Conservation (phyloP, 148 eudicot genomes). For the Drosera capensis region DNA sequence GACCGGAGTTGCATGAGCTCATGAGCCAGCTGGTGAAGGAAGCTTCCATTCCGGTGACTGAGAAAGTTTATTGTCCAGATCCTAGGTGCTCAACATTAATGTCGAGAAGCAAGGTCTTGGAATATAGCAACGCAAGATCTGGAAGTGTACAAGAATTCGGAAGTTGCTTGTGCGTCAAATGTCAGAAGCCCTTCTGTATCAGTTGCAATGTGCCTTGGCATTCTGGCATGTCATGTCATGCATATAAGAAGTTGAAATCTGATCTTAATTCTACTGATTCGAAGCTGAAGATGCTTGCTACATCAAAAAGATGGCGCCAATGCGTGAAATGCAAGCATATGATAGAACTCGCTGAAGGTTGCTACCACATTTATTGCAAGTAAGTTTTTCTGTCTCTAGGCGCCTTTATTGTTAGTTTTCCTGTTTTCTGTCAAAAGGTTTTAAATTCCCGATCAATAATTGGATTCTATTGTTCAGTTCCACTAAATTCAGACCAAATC, state of each 20-base stretch:
- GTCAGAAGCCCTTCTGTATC: conserved; percentile 37
- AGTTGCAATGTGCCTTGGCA: conserved; percentile 81
- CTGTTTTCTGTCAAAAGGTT: too few species aligned
- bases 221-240: conserved; percentile 21
- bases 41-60: conserved; percentile 57
- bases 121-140: conserved; percentile 14
- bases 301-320: conserved; percentile 56
- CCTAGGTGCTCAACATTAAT: conserved; percentile 72
- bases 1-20: conserved; percentile 35
- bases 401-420: not conserved
- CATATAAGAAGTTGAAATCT: conserved; percentile 34
- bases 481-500: too few species aligned
- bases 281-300: conserved; percentile 46
- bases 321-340: conserved; percentile 70
- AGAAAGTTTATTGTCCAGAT: conserved; percentile 66
- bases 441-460: not conserved
- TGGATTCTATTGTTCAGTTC: too few species aligned
- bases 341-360: conserved; percentile 70
- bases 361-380: conserved; percentile 95
- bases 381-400: conserved; percentile 8
- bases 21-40: conserved; percentile 46
- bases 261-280: conserved; percentile 26
- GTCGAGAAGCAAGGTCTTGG: conserved; percentile 44
- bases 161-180: conserved; percentile 37
- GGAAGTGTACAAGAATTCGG: conserved; percentile 12